Evolutionary conservation across 2,329 filamentous ascomycete genomes (phyloP).

Genomic region (Calycina marina): DNA sequence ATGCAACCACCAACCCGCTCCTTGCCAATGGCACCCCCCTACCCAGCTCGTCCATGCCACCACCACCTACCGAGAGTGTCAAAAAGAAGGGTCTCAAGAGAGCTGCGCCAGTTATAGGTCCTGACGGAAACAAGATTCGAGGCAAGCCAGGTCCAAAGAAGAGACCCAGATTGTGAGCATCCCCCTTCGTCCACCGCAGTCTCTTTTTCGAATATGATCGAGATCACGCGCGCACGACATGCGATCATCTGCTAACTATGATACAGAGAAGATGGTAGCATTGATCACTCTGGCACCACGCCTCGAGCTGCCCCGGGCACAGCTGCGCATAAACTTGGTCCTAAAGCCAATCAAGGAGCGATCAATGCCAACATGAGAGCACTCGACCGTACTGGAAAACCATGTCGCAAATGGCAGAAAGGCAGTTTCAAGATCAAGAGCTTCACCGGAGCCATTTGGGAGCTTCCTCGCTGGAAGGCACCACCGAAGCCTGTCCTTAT

Average conservation of each 20-base stretch:
- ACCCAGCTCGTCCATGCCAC: slow-evolving; percentile 38
- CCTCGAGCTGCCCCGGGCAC: slow-evolving; percentile 26
- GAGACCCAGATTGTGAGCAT: slow-evolving; percentile 78
- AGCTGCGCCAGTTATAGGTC: slow-evolving; percentile 44
- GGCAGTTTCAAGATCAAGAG: slow-evolving; percentile 76
- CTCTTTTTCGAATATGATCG: no score
- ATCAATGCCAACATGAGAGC: slow-evolving; percentile 95
- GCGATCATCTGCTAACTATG: no score
- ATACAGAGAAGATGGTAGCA: slow-evolving; percentile 44
- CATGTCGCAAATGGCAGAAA: slow-evolving; percentile 82
- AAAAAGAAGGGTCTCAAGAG: slow-evolving; percentile 68
- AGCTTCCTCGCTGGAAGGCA: slow-evolving; percentile 69
- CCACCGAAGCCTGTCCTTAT: slow-evolving; percentile 40
- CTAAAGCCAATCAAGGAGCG: slow-evolving; percentile 90
- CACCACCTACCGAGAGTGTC: slow-evolving; percentile 42
- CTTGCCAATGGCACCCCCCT: slow-evolving; percentile 39
- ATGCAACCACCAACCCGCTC: slow-evolving; percentile 43
- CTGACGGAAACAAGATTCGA: slow-evolving; percentile 51
- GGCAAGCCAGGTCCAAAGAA: slow-evolving; percentile 94
- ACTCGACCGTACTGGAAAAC: slow-evolving; percentile 80
- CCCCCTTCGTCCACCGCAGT: slow-evolving; percentile 1
- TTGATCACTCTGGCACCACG: slow-evolving; percentile 37
- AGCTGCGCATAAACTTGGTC: slow-evolving; percentile 67
- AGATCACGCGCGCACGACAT: no score
- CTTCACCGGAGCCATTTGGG: slow-evolving; percentile 80